Base-by-base conservation (phyloP, 208 protist species). In the Tritrichomonas foetus region DNA sequence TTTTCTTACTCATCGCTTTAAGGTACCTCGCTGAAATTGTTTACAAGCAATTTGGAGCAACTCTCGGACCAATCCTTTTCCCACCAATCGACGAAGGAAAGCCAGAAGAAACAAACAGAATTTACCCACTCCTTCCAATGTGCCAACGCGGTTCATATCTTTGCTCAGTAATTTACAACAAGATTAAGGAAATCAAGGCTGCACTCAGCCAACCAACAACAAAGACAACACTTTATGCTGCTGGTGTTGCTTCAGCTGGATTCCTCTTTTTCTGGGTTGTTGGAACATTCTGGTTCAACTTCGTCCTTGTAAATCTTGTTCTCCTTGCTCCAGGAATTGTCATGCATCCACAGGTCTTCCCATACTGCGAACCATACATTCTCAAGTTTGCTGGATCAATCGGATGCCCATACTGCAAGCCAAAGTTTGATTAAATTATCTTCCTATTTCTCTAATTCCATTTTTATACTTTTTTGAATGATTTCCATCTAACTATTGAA, bases 241-340 rank as follows among this genome's bases (percentile, higher is more conserved):
- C 47, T 5, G 78, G 41, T 16, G 30, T 89, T 30, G 20, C 30
- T 8, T 27, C 27, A 1, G 16, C 30, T 3, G n/a, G n/a, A n/a
- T 57, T 36, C 27, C 39, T 89, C 47, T 53, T 89, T 16, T 27
- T 89, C 30, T 39, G 41, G 30, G 25, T 53, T 33, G 16, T n/a
- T 47, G 44, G 44, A 57, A 57, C 78, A 89, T 53, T 47, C 14
- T 39, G 25, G 9, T 8, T 16, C 30, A 49, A 39, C 39, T 57
- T 89, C 30, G 47, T 47, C 0, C 33, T 89, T 39, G 27, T 57
- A 39, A 53, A 53, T 89, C 20, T 53, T 61, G 74, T 82, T 50
- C 41, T 89, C 78, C 78, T 89, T 20, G 78, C 47, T 20, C 78
- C 78, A 39, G 78, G 78, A n/a, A 89, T 89, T 57, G 8, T 89